phyloP scores from a whole-genome alignment of 2,329 filamentous ascomycete genomes.

The Zymoseptoria tritici region DNA sequence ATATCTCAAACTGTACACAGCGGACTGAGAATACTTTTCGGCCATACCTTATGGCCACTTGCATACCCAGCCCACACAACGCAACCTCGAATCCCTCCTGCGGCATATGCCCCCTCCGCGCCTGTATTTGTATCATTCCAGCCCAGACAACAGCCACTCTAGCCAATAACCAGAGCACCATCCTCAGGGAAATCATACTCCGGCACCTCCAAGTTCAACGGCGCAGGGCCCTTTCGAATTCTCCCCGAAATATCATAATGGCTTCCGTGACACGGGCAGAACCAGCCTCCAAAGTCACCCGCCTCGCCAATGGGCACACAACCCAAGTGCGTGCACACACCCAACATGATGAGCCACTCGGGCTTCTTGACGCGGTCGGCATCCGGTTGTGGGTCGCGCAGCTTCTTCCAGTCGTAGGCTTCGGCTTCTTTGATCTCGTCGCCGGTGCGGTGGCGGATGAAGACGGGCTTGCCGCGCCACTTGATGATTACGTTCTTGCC shows the following conservation, averaged over 20 bases:
- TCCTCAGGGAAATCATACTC: constrained; percentile 89
- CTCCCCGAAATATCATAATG: constrained; percentile 99
- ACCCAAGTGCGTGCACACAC: constrained; percentile 97
- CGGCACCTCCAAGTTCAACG: constrained; percentile 94
- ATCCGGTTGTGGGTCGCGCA: constrained; percentile 89
- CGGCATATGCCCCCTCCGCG: too few relatives aligned
- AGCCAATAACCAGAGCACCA: constrained; percentile 85
- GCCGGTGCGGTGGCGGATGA: constrained; percentile 95
- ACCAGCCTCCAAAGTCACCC: constrained; percentile 97
- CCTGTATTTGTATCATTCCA: not conserved
- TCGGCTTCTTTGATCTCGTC: constrained; percentile 94
- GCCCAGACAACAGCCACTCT: constrained; percentile 34
- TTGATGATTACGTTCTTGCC: constrained; percentile 99
- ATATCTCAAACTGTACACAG: constrained; percentile 1
- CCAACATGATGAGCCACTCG: constrained; percentile 98
- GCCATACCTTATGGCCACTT: not conserved
- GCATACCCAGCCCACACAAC: not conserved
- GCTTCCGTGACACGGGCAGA: constrained; percentile 99
- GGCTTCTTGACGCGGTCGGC: constrained; percentile 93
- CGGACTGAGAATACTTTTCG: not conserved
- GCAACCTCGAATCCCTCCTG: not conserved
- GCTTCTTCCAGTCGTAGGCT: constrained; percentile 68
- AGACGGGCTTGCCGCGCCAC: constrained; percentile 99
- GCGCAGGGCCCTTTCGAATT: constrained; percentile 93
- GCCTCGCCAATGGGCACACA: constrained; percentile 99